Base-by-base conservation (phyloP, 495 filamentous ascomycete species). In the Parathielavia appendiculata region DNA sequence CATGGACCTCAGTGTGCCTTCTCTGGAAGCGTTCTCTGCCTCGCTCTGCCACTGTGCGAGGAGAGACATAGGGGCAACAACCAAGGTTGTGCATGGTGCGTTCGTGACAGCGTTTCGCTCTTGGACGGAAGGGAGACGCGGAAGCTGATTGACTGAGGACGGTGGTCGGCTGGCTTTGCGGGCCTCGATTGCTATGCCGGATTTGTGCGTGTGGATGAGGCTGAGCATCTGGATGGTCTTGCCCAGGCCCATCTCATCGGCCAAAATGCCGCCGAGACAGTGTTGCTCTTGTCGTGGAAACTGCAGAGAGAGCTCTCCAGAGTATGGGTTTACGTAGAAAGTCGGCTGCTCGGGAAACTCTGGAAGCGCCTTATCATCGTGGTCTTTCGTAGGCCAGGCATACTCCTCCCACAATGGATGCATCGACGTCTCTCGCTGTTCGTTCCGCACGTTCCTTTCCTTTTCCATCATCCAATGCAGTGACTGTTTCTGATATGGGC, bases 321-420 rank as follows among this genome's bases (percentile, higher is more conserved):
- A 95, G 65, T 98, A 98, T 1, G 91, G 92, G 66, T 97, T 97
- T 62, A 97, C 86, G 66, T 97, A 98, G 69, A 98, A 97, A 35
- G 76, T 78, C 17, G 84, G 73, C 58, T 90, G 84, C 16, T 78
- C 80, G 10, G 77, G 72, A 17, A 92, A 78, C 19, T 58, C 60
- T 4, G 87, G 85, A 12, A 96, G 54, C 9, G 86, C 81, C 48
- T 88, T 81, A 61, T 91, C 90, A 56, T 97, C 90, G 38, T 87
- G 84, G 73, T 97, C 93, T 70, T 90, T 92, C 8, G 75, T 76
- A 1, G 95, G 93, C 90, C 91, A 98, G 14, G 65, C 63, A 59
- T 97, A 98, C 72, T 97, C 88, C 74, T 98, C 93, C 93, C 93
- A 98, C 7, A 98, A 71, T 12, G 93, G 93, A 74, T 98, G 91